These are phyloP conservation scores for Fragaria ananassa DNA, from an alignment of 306 rosid species.

Conservation along the genomic window DNA sequence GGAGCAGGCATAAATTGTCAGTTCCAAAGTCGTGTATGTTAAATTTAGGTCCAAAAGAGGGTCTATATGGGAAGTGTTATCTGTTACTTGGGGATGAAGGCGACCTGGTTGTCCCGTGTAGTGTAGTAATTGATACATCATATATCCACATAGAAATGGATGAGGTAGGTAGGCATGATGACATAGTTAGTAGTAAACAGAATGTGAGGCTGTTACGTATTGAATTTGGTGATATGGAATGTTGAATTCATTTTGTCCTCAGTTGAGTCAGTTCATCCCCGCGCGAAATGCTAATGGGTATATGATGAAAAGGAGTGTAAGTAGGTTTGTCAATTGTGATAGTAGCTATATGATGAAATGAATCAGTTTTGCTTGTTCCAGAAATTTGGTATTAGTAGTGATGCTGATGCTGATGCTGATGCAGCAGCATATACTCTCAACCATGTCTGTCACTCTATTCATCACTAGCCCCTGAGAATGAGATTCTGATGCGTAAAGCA, in stretches of 20 bases:
- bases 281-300: not conserved
- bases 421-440: not conserved
- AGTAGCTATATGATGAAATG: not conserved
- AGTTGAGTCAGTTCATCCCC: not conserved
- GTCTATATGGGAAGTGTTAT: constrained; percentile 65
- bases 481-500: not conserved
- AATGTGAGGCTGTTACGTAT: constrained; percentile 48
- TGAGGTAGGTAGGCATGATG: constrained; percentile 26
- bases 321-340: not conserved
- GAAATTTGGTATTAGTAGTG: not conserved
- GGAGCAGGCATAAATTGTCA: constrained; percentile 45
- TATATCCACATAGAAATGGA: constrained; percentile 67
- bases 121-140: constrained; percentile 58
- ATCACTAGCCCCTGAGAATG: not conserved
- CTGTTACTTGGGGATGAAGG: constrained; percentile 38
- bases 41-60: constrained; percentile 89
- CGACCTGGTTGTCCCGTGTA: constrained; percentile 39
- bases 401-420: not conserved
- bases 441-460: not conserved
- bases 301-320: not conserved
- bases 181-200: constrained; percentile 33
- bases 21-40: constrained; percentile 62
- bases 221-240: constrained; percentile 62
- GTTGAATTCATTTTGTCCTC: constrained; percentile 25
- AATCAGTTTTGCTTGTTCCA: not conserved